phyloP scores from a whole-genome alignment of 1,284 basidiomycete genomes.

The Ganoderma lucidum region DNA sequence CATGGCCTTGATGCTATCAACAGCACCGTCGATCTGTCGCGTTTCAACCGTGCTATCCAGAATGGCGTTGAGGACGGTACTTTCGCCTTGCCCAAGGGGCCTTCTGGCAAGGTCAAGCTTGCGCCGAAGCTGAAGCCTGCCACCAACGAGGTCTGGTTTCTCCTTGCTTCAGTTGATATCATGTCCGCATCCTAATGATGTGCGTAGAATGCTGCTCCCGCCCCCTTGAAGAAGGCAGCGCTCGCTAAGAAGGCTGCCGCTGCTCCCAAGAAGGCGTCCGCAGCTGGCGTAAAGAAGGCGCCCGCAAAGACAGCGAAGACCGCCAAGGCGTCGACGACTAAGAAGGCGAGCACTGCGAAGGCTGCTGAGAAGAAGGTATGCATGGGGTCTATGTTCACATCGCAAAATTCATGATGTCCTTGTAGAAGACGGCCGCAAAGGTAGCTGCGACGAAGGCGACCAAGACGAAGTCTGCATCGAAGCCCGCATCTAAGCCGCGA shows the following conservation, averaged over 20 bases:
- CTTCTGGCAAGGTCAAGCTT: slow-evolving; percentile 49
- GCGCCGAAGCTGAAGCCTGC: slow-evolving; percentile 57
- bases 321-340: slow-evolving; percentile 35
- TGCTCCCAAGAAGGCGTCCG: slow-evolving; percentile 37
- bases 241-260: slow-evolving; percentile 26
- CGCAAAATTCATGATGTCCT: slow-evolving; percentile 21
- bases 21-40: slow-evolving; percentile 53
- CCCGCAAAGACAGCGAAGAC: slow-evolving; percentile 38
- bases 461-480: slow-evolving; percentile 46
- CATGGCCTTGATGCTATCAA: slow-evolving; percentile 81
- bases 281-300: slow-evolving; percentile 37
- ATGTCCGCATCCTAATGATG: neutral
- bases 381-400: neutral
- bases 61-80: slow-evolving; percentile 81
- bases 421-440: slow-evolving; percentile 42
- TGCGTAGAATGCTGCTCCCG: slow-evolving; percentile 26
- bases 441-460: slow-evolving; percentile 38
- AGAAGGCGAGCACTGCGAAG: slow-evolving; percentile 46
- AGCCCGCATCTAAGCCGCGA: slow-evolving; percentile 42
- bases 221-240: slow-evolving; percentile 33
- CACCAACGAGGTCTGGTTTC: slow-evolving; percentile 64
- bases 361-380: slow-evolving; percentile 44
- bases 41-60: slow-evolving; percentile 84
- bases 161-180: neutral
- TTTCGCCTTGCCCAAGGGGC: slow-evolving; percentile 89